Conservation (phyloP, 2,329 filamentous ascomycete genomes). For the Parastagonospora nodorum region DNA sequence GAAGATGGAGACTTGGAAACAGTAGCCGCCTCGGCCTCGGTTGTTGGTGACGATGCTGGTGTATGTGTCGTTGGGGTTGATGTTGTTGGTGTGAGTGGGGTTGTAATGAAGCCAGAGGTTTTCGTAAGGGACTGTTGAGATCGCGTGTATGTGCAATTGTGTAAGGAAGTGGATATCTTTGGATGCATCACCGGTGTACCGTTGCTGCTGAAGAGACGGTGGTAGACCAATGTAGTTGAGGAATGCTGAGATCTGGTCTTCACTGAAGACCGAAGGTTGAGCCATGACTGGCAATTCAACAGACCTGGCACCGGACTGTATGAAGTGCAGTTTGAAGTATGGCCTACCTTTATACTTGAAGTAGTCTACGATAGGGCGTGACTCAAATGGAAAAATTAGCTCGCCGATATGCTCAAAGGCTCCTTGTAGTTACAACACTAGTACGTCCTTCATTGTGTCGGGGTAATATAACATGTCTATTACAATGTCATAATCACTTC, state of each 20-base stretch:
- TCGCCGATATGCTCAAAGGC: constrained; percentile 1
- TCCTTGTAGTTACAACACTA: neutral
- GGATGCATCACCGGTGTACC: constrained; percentile 7
- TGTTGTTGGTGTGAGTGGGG: constrained; percentile 32
- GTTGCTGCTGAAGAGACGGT: constrained; percentile 9
- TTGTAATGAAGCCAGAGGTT: constrained; percentile 61
- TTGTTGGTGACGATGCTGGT: constrained; percentile 54
- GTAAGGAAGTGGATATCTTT: constrained; percentile 44
- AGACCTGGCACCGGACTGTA: neutral
- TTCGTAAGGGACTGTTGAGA: constrained; percentile 61
- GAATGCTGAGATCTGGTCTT: constrained; percentile 39
- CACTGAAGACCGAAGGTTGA: constrained; percentile 24
- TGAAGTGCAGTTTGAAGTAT: neutral
- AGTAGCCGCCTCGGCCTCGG: constrained; percentile 61
- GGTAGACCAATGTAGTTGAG: constrained; percentile 40
- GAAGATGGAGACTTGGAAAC: constrained; percentile 63
- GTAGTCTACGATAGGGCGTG: neutral
- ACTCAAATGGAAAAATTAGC: neutral
- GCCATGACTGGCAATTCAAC: constrained; percentile 5
- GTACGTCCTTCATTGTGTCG: too few species aligned
- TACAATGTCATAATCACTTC: too few species aligned
- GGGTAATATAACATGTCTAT: too few species aligned
- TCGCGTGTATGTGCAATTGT: constrained; percentile 52
- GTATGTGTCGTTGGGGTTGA: constrained; percentile 57
- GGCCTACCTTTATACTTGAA: neutral